These are phyloP conservation scores for Ceratocystis destructans DNA, from an alignment of 2,329 filamentous ascomycete genomes.

Conservation along the genomic window DNA sequence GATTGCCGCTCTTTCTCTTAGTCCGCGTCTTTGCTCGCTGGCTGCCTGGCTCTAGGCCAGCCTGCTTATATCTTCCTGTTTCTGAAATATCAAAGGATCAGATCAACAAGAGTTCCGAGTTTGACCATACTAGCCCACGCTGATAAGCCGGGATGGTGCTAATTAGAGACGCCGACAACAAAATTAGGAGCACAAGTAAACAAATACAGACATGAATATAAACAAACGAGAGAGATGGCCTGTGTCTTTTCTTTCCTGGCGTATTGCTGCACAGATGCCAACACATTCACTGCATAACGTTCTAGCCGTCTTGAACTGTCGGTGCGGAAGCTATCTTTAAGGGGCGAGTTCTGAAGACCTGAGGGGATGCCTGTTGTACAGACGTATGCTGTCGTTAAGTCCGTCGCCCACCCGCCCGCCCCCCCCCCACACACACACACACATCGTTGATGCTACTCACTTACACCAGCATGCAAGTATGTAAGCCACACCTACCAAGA, in stretches of 20 bases:
- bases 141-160: slow-evolving; percentile 6
- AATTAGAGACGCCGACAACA: not conserved
- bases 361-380: not conserved
- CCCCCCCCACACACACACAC: not conserved
- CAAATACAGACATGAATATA: not conserved
- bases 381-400: not conserved
- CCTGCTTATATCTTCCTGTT: not conserved
- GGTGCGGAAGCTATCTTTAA: not conserved
- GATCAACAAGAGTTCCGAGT: not conserved
- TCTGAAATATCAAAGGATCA: slow-evolving; percentile 5
- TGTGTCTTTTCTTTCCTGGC: not conserved
- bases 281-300: not conserved
- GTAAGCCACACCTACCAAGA: not conserved
- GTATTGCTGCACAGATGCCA: not conserved
- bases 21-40: not conserved
- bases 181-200: slow-evolving; percentile 4
- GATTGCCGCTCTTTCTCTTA: not conserved
- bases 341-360: not conserved
- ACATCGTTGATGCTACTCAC: not conserved
- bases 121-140: not conserved
- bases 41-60: not conserved
- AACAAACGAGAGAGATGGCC: not conserved
- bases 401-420: not conserved
- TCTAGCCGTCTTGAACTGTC: slow-evolving; percentile 9
- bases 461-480: not conserved